Evolutionary conservation across 1,284 basidiomycete species (phyloP), one percentile per base, ranked within the genome.

Genomic region (Apiotrichum porosum): DNA sequence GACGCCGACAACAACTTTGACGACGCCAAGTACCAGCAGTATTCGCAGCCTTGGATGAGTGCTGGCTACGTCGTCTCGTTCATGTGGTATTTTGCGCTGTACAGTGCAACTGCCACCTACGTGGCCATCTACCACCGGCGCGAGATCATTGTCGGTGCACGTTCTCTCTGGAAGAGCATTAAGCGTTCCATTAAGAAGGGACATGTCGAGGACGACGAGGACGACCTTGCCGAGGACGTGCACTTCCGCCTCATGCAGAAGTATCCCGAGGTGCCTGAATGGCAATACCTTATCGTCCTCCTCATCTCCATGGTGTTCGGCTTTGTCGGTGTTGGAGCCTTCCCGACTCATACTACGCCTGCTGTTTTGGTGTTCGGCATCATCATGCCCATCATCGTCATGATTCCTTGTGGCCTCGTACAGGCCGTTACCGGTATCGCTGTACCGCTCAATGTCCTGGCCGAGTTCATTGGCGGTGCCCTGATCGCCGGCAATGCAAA

Each of bases 391-490:
- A 22, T 53, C 26, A 37, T 53, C 13, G 35, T 38, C 17, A 37
- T 45, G n/a, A 26, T 45, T 10, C 44, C 80, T 6, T 68, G 78
- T 34, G 78, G 78, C 24, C 78, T 80, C 70, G 76, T 81, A 44
- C 75, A 76, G 54, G 78, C 79, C 10, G 77, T 79, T 42, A 78
- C 78, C 13, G 79, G 79, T 42, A 72, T 76, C 40, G 76, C 78
- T 56, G 71, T 78, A 23, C 76, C 75, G 14, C 54, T 78, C 8
- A 78, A 78, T 32, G 72, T 56, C 69, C 39, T 74, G 63, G 78
- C 81, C 13, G 81, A 82, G 60, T 68, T 82, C 24, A 78, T 82
- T 42, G 73, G 79, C 43, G 80, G 79, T 17, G 80, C 79, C 61
- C 69, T 74, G 32, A 73, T 80, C 33, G 77, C 78, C 19, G 80